These are phyloP conservation scores for Colletotrichum echinochloae DNA, from an alignment of 2,329 filamentous ascomycete genomes.

Conservation along the genomic window DNA sequence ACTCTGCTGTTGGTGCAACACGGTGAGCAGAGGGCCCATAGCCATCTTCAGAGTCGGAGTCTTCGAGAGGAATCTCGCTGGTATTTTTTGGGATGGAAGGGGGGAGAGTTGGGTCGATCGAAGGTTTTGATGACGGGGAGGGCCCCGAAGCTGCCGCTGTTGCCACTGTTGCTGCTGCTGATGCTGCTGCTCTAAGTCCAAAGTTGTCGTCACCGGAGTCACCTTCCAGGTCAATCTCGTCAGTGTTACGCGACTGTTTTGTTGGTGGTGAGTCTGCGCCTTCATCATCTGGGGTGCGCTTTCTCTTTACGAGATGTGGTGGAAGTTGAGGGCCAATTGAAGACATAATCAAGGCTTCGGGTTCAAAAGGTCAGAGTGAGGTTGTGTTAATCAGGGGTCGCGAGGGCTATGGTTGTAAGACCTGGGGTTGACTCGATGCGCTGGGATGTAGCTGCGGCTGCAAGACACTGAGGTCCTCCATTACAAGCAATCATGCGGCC, in stretches of 20 bases:
- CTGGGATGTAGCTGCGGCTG: slow-evolving; percentile 18
- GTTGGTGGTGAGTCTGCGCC: slow-evolving; percentile 55
- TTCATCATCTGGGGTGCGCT: slow-evolving; percentile 62
- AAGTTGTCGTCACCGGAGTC: slow-evolving; percentile 57
- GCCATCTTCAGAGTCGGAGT: slow-evolving; percentile 50
- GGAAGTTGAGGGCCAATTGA: slow-evolving; percentile 79
- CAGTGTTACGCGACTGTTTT: slow-evolving; percentile 64
- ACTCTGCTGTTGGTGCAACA: slow-evolving; percentile 40
- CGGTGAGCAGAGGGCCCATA: slow-evolving; percentile 45
- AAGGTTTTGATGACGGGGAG: slow-evolving; percentile 33
- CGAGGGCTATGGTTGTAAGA: not conserved
- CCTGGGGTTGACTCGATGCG: slow-evolving; percentile 1
- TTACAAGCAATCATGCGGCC: no score
- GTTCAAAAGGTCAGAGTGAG: not conserved
- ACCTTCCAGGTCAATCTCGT: slow-evolving; percentile 61
- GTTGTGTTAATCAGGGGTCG: not conserved
- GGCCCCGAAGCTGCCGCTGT: slow-evolving; percentile 25
- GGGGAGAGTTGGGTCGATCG: slow-evolving; percentile 46
- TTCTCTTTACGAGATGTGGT: slow-evolving; percentile 73
- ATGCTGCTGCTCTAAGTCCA: slow-evolving; percentile 45
- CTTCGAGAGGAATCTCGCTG: slow-evolving; percentile 56
- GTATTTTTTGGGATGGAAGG: slow-evolving; percentile 47
- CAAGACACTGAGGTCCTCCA: no score
- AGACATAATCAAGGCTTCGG: slow-evolving; percentile 63
- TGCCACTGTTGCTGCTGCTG: slow-evolving; percentile 19